Base-by-base conservation (phyloP, 2,329 filamentous ascomycete genomes). In the Phialocephala subalpina region DNA sequence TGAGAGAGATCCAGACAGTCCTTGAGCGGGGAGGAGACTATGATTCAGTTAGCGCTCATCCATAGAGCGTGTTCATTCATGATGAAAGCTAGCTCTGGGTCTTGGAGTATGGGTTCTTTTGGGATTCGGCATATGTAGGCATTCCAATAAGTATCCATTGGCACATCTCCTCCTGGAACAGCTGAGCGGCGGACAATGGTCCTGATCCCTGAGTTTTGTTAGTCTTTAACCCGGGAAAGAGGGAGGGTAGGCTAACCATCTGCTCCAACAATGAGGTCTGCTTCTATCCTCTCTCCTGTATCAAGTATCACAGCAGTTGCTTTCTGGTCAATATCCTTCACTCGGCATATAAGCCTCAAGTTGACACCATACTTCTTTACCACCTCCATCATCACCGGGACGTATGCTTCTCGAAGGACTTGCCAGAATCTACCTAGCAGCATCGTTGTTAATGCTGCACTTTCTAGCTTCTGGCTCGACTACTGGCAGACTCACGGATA, bases 271-370 rank as follows among this genome's bases (percentile, higher is more conserved):
- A 42, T 42, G 16, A 42, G 40, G 18, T 42, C 40, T 2, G 40
- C 40, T 42, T 42, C 40, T 18, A 42, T 42, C 40, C 40, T 42
- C 40, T 42, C 40, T 42, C 40, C 40, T n/a, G 40, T 42, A n/a
- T 42, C 40, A 6, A 42, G 40, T 7, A 42, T 18, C n/a, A 42
- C 40, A 18, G 40, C 40, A 18, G 40, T 42, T 12, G 16, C 40
- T 42, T 42, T n/a, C 16, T 42, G 12, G n/a, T 42, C 40, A 42
- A n/a, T 42, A 18, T 42, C 40, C 40, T 42, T 11, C 2, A 42
- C 16, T 18, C 40, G 40, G 18, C 40, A 42, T 42, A 11, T 16
- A 18, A 42, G 40, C 14, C 40, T 16, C 16, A 42, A n/a, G 6
- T 42, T 18, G 14, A 42, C 40, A 6, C 16, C 40, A 18, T 42